Base-by-base conservation (phyloP, 2,329 filamentous ascomycete species). In the Clarireedia paspali region DNA sequence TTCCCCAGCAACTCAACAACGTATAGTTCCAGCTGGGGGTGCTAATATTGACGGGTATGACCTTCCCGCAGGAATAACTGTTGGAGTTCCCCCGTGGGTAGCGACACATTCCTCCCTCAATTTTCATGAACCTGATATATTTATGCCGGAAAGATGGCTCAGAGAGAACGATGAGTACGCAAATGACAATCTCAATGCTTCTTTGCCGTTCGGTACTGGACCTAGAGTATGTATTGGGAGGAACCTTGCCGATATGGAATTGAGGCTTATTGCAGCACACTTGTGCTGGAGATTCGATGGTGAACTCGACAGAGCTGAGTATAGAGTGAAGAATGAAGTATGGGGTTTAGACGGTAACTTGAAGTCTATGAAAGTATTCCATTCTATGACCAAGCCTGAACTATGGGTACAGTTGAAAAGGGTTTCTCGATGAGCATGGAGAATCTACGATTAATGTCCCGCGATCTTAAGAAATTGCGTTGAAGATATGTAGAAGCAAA, bases 91-190 rank as follows among this genome's bases (percentile, higher is more conserved):
- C 15, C 23, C 45, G 6, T 38, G 40, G 40, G 40, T n/a, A 17
- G n/a, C 40, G 4, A 17, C n/a, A 17, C 15, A 20, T 17, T 48
- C 39, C 6, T 6, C 9, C 2, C 5, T n/a, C 4, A 57, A 60
- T 42, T 62, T 60, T 27, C 6, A 27, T 5, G 36, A 52, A 14
- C 50, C 58, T 2, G 48, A 57, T 12, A 30, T 10, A 23, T 61
- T 58, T 42, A 48, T 59, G 2, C 58, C 58, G 2, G 58, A 60
- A 39, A 61, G 71, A 0, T 74, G 71, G 70, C 73, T 46, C 57
- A 53, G 45, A 5, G 52, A 39, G 6, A 61, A 68, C 17, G 23
- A 40, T 12, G 27, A 30, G 12, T 60, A 39, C 42, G 39, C 15
- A 40, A 42, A 36, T 20, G 59, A 60, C 44, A 45, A 52, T 27